Evolutionary conservation across 352 stramenopile species (phyloP).

Genomic region (Albugo candida): DNA sequence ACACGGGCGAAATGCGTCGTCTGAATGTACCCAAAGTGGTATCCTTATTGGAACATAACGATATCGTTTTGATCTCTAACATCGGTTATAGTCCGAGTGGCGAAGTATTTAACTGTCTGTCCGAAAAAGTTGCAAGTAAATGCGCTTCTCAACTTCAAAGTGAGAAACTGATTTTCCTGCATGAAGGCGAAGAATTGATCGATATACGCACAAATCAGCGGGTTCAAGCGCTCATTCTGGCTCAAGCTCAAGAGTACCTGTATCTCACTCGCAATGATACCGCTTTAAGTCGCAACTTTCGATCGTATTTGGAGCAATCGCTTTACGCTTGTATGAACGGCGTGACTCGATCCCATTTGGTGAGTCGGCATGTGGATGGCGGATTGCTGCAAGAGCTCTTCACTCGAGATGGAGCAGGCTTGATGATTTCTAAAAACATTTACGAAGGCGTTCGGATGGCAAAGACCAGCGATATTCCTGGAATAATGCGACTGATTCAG

Average conservation of each 20-base stretch:
- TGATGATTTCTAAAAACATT: constrained; percentile 94
- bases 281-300: constrained; percentile 40
- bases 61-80: constrained; percentile 93
- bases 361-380: constrained; percentile 70
- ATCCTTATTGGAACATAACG: constrained; percentile 79
- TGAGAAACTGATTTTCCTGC: constrained; percentile 80
- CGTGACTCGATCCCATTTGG: constrained; percentile 68
- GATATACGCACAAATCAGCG: constrained; percentile 63
- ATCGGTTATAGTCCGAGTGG: constrained; percentile 90
- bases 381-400: constrained; percentile 95
- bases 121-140: constrained; percentile 78
- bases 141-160: constrained; percentile 61
- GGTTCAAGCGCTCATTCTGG: constrained; percentile 59
- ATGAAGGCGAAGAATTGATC: constrained; percentile 74
- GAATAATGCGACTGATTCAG: constrained; percentile 76
- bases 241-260: constrained; percentile 68
- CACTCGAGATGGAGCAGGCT: constrained; percentile 90
- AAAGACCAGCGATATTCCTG: constrained; percentile 81
- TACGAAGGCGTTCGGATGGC: constrained; percentile 91
- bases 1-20: constrained; percentile 85
- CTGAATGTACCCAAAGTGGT: constrained; percentile 87
- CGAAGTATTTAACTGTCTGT: constrained; percentile 84
- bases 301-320: constrained; percentile 70
- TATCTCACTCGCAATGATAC: constrained; percentile 33
- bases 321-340: constrained; percentile 69